Evolutionary conservation across 208 protist genomes (phyloP).

Genomic region (Sergeia podlipaevii): DNA sequence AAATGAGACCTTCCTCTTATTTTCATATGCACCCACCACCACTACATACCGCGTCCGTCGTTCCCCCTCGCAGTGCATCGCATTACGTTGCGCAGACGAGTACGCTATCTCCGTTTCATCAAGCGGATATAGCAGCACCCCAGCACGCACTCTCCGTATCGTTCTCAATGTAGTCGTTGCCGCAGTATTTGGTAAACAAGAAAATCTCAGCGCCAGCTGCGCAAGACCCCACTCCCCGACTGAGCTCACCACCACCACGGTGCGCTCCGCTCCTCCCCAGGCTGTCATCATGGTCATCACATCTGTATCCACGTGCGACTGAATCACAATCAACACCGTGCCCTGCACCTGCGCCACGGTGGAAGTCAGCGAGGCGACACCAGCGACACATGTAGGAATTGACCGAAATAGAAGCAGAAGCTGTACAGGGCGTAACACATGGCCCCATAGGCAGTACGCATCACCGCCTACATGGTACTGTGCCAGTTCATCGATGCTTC

Average conservation of each 20-base stretch:
- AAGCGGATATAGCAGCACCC: neutral
- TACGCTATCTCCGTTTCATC: neutral
- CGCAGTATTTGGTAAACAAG: conserved; percentile 33
- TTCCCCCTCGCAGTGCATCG: conserved; percentile 6
- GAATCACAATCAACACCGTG: conserved; percentile 43
- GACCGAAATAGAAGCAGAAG: neutral
- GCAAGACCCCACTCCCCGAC: conserved; percentile 45
- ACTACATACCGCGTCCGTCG: conserved; percentile 19
- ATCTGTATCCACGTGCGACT: conserved; percentile 25
- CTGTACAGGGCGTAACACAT: neutral
- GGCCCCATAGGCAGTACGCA: neutral
- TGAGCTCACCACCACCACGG: conserved; percentile 37
- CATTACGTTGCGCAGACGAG: neutral
- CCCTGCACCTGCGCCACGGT: neutral
- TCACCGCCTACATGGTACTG: neutral
- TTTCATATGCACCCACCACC: conserved; percentile 16
- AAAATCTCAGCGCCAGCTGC: conserved; percentile 49
- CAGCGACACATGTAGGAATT: neutral
- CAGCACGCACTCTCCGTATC: neutral
- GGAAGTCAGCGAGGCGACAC: neutral
- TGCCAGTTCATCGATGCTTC: conserved; percentile 2
- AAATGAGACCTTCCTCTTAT: too few relatives aligned
- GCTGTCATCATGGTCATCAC: conserved; percentile 25
- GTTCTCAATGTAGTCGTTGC: conserved; percentile 10
- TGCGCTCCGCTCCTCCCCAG: conserved; percentile 33